Percentiles rank a stretch among this genome's conserved stretches.
phyloP scores from a whole-genome alignment of 2,329 filamentous ascomycete species.

The Exophiala oligosperma region DNA sequence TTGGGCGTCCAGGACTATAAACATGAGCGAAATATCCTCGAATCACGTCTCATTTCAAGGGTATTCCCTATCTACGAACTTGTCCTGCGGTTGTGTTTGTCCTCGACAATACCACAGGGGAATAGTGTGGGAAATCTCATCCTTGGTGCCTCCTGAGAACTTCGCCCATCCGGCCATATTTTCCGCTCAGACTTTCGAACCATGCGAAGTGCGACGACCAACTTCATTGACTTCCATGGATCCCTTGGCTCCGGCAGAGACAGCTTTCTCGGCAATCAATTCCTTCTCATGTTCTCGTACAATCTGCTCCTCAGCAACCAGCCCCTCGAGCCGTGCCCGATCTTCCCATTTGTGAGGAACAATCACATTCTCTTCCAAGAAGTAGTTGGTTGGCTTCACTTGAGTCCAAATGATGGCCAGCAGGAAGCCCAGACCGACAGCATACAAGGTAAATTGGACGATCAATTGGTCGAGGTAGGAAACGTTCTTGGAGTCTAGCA shows the following conservation, averaged over 20 bases:
- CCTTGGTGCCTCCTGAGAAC: too few relatives aligned
- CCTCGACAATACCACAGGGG: too few relatives aligned
- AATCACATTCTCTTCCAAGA: constrained; percentile 27
- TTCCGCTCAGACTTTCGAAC: not conserved
- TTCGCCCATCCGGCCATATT: not conserved
- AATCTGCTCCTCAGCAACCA: constrained; percentile 18
- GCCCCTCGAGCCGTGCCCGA: constrained; percentile 13
- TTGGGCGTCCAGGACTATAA: too few relatives aligned
- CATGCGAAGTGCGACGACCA: not conserved
- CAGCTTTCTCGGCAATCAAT: constrained; percentile 8
- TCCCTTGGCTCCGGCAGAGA: constrained; percentile 6
- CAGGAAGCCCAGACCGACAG: constrained; percentile 18
- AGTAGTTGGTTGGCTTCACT: constrained; percentile 29
- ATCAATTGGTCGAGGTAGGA: constrained; percentile 24
- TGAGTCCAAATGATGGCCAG: constrained; percentile 18
- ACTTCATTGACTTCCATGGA: constrained; percentile 4
- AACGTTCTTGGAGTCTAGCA: constrained; percentile 26
- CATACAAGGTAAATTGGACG: constrained; percentile 26
- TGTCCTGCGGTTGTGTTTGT: too few relatives aligned
- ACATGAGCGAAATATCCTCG: too few relatives aligned
- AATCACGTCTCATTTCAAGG: too few relatives aligned
- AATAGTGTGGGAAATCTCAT: too few relatives aligned
- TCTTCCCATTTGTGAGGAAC: constrained; percentile 26
- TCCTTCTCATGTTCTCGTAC: constrained; percentile 20
- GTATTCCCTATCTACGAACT: too few relatives aligned